phyloP scores from a whole-genome alignment of 305 asterid species.

The Caryopteris hybrid region DNA sequence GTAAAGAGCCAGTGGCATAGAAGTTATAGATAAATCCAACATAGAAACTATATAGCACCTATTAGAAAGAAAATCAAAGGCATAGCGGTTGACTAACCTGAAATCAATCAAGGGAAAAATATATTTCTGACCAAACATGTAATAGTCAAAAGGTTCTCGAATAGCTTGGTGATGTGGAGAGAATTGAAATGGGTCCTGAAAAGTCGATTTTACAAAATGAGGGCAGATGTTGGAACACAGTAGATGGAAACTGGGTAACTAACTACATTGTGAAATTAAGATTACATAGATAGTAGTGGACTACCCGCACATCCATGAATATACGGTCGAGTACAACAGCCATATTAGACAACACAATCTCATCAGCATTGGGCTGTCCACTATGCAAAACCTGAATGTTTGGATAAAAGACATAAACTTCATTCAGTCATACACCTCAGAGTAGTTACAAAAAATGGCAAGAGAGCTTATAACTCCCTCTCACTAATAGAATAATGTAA shows the following conservation, averaged over 20 bases:
- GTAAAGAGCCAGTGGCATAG: background rate
- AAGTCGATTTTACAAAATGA: constrained; percentile 18
- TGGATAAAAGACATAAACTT: constrained; percentile 1
- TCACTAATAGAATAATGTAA: background rate
- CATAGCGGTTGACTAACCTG: constrained; percentile 42
- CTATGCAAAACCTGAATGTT: constrained; percentile 57
- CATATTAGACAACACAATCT: constrained; percentile 66
- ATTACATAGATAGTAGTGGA: constrained; percentile 5
- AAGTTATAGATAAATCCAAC: background rate
- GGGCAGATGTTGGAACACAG: background rate
- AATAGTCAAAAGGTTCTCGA: constrained; percentile 95
- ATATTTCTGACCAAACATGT: constrained; percentile 76
- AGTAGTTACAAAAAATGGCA: constrained; percentile 4
- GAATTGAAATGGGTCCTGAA: constrained; percentile 83
- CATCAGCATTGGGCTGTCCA: constrained; percentile 64
- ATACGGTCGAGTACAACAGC: constrained; percentile 62
- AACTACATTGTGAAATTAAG: constrained; percentile 13
- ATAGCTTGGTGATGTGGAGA: constrained; percentile 74
- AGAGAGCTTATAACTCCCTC: background rate
- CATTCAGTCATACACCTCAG: constrained; percentile 15
- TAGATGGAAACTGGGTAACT: background rate
- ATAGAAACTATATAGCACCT: background rate
- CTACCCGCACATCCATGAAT: constrained; percentile 69
- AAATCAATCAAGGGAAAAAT: constrained; percentile 71
- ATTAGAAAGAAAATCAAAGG: constrained; percentile 4